Conservation (phyloP, 2,329 filamentous ascomycete species). For the Ophiocordyceps camponoti-rufipedis region DNA sequence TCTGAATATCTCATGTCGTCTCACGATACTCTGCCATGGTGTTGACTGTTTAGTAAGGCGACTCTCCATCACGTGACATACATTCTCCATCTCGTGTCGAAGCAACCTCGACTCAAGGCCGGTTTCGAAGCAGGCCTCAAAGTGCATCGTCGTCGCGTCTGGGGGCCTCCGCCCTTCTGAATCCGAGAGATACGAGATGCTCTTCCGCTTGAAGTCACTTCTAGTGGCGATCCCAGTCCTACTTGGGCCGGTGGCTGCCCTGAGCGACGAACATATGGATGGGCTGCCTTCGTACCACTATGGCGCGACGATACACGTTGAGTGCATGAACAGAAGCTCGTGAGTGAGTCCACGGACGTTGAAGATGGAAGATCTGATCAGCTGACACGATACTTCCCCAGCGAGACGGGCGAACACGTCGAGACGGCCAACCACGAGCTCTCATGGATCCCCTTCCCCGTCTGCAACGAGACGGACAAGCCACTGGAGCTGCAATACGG, state of each 20-base stretch:
- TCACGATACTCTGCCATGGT: too few species aligned
- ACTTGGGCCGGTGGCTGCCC: neutral
- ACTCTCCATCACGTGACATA: neutral
- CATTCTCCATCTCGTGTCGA: neutral
- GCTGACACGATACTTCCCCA: conserved; percentile 13
- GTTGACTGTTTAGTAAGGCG: too few species aligned
- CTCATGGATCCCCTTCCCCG: conserved; percentile 80
- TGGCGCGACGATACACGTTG: conserved; percentile 48
- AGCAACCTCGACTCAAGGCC: neutral
- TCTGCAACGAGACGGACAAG: conserved; percentile 70
- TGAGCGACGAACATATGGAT: conserved; percentile 7
- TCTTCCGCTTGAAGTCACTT: neutral
- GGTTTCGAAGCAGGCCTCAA: too few species aligned
- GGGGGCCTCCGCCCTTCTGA: neutral
- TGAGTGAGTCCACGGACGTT: conserved; percentile 17
- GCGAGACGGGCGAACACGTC: conserved; percentile 80
- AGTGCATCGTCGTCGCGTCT: neutral
- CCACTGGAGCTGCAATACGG: conserved; percentile 80
- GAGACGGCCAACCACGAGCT: conserved; percentile 65
- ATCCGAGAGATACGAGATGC: neutral
- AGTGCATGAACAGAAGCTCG: conserved; percentile 59
- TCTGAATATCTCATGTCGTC: too few species aligned
- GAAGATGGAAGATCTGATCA: too few species aligned
- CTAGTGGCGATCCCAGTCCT: neutral
- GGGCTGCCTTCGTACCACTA: conserved; percentile 44